Evolutionary conservation across 805 yeast genomes (phyloP), one percentile per base, ranked within the genome.

Genomic region (Nakazawaea holstii): DNA sequence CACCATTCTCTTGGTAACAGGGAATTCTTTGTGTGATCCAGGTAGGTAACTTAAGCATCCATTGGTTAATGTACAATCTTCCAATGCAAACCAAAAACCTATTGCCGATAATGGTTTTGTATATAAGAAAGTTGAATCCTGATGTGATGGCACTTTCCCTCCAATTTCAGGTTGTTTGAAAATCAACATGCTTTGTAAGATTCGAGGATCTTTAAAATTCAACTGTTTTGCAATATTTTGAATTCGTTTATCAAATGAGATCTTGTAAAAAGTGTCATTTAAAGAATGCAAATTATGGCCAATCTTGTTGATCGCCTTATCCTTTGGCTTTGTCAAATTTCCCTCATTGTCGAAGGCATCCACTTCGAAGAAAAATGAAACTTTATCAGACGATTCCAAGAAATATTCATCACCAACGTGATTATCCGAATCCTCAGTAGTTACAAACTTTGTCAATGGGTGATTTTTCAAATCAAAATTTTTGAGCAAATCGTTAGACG

Each of bases 61-160:
- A 61, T 86, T 86, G 5, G 64, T 66, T 1, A 59, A 49, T 1
- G 83, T 80, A 59, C 94, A 86, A 55, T 84, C 86, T 55, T 87
- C 89, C 52, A 86, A 63, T 0, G 94, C 91, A 58, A 80, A 78
- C 95, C 95, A 86, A 59, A 83, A 87, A 2, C 95, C 95, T 35
- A 85, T 61, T 1, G 90, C 88, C 2, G 79, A 66, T 44, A 76
- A 81, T 3, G 95, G 95, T 14, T 78, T 68, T 0, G 94, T 86
- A 61, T 71, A 86, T 26, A 87, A 67, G 54, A 87, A 87, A 2
- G 80, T 79, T 2, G 80, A 89, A 59, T 87, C 95, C 46, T 82
- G 85, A 56, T 87, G 95, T 1, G 85, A 68, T 3, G 92, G 92
- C 1, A 87, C 95, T 35, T 79, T 82, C 3, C 82, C 84, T 4